A percentile compares a stretch with the other conserved stretches of the same genome.
Evolutionary conservation across 495 filamentous ascomycete genomes (phyloP).

Genomic region (Annulohypoxylon nitens): DNA sequence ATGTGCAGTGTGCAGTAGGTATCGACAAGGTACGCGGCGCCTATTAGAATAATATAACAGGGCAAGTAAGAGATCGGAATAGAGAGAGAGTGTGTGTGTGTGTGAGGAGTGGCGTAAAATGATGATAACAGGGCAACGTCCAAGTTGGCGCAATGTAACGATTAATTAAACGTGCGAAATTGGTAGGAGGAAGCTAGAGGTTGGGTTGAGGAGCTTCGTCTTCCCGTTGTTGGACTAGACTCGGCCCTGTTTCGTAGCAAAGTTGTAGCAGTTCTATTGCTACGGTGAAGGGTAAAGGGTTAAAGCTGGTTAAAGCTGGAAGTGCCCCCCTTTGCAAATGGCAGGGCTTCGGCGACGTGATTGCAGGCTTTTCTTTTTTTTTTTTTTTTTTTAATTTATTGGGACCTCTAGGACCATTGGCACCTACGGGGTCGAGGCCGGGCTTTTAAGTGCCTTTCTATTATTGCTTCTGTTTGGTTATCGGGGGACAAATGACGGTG

Average conservation of each 20-base stretch:
- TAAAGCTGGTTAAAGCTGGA: not conserved
- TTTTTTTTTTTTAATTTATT: conserved; percentile 26
- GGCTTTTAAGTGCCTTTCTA: conserved; percentile 19
- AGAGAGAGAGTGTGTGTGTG: not conserved
- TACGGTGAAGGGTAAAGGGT: conserved; percentile 33
- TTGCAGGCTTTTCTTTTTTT: conserved; percentile 21
- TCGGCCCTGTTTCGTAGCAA: conserved; percentile 32
- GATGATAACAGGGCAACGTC: conserved; percentile 26
- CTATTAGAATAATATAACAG: conserved; percentile 21
- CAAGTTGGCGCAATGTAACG: conserved; percentile 35
- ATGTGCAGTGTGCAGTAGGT: not conserved
- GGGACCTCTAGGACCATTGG: conserved; percentile 5
- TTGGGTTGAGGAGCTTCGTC: conserved; percentile 32
- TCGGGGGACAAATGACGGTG: conserved; percentile 31
- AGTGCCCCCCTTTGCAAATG: conserved; percentile 39
- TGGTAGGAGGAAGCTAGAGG: conserved; percentile 20
- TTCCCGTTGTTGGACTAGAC: conserved; percentile 41
- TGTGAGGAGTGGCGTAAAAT: conserved; percentile 17
- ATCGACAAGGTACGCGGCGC: conserved; percentile 20
- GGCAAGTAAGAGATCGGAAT: not conserved
- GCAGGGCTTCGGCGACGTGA: conserved; percentile 40
- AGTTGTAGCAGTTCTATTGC: conserved; percentile 16
- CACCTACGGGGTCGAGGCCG: conserved; percentile 38
- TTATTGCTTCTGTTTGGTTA: not conserved
- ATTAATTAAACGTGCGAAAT: conserved; percentile 32